Conservation (phyloP, 139 green algal species). For the Deuterostichococcus epilithicus region DNA sequence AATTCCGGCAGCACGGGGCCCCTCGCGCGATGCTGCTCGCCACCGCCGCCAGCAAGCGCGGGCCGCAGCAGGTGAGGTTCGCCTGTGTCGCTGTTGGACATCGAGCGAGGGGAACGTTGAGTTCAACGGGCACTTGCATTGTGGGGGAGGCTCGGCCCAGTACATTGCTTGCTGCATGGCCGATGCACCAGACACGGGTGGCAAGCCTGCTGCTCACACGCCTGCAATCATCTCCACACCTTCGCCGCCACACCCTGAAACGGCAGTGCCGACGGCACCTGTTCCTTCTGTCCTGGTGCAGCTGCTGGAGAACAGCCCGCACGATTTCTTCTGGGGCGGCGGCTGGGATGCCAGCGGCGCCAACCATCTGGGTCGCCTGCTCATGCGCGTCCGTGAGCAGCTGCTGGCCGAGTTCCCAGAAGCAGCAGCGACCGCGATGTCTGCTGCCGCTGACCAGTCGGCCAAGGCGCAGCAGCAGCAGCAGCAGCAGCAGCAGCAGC, state of each 20-base stretch:
- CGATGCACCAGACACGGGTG: background rate
- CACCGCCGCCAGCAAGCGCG: slow-evolving; percentile 24
- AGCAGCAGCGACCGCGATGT: slow-evolving; percentile 27
- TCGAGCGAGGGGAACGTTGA: no score
- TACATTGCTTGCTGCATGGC: no score
- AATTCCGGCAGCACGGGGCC: slow-evolving; percentile 75
- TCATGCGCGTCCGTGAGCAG: slow-evolving; percentile 80
- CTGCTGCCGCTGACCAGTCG: no score
- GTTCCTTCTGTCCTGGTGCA: background rate
- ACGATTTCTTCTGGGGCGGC: slow-evolving; percentile 88
- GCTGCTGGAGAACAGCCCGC: slow-evolving; percentile 73
- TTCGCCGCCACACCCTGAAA: slow-evolving; percentile 7
- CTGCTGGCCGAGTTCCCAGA: slow-evolving; percentile 19
- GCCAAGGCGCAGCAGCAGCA: no score
- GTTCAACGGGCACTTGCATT: no score
- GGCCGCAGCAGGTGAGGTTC: background rate
- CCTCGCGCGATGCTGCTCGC: slow-evolving; percentile 75
- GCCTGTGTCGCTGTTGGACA: background rate
- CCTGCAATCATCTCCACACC: no score
- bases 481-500: no score
- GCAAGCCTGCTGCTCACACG: no score
- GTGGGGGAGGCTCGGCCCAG: no score
- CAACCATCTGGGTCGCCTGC: slow-evolving; percentile 85
- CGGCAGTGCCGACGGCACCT: background rate
- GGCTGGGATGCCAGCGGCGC: slow-evolving; percentile 73